Evolutionary conservation across 2,329 filamentous ascomycete genomes (phyloP).

Genomic region (Teratosphaeria pseudoeucalypti): DNA sequence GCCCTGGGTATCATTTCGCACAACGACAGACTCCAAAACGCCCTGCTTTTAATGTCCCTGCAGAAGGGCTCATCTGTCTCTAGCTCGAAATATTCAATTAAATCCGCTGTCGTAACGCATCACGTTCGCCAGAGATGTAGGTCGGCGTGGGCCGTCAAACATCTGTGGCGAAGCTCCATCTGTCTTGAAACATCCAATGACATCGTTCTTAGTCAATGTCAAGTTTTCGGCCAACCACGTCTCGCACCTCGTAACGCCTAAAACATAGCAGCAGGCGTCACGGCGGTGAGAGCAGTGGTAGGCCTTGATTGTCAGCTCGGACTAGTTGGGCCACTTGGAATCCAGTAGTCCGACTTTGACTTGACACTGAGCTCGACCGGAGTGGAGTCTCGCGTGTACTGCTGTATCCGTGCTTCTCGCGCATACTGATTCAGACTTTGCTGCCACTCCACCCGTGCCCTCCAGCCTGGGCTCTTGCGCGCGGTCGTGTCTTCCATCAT

Average conservation of each 20-base stretch:
- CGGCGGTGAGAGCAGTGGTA: neutral
- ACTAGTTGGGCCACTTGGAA: neutral
- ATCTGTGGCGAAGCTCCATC: no score
- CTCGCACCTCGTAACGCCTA: neutral
- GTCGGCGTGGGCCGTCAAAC: no score
- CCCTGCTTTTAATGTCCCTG: no score
- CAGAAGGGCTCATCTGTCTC: no score
- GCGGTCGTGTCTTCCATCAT: constrained; percentile 40
- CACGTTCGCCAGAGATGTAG: no score
- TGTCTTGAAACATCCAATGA: neutral
- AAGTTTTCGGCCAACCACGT: neutral
- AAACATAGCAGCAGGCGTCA: neutral
- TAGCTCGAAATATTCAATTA: no score
- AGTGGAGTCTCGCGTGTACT: neutral
- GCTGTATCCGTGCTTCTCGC: neutral
- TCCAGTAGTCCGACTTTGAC: neutral
- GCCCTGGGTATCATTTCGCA: no score
- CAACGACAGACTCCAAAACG: no score
- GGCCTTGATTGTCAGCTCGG: neutral
- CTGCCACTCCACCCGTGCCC: constrained; percentile 21
- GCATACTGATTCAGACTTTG: constrained; percentile 6
- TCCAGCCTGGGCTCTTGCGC: constrained; percentile 25
- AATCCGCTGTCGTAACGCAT: no score
- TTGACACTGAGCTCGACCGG: neutral
- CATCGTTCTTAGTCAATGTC: no score